Evolutionary conservation across 371 early-diverging fungal species (phyloP), one percentile per base, ranked within the genome.

Genomic region (Funneliformis caledonium): DNA sequence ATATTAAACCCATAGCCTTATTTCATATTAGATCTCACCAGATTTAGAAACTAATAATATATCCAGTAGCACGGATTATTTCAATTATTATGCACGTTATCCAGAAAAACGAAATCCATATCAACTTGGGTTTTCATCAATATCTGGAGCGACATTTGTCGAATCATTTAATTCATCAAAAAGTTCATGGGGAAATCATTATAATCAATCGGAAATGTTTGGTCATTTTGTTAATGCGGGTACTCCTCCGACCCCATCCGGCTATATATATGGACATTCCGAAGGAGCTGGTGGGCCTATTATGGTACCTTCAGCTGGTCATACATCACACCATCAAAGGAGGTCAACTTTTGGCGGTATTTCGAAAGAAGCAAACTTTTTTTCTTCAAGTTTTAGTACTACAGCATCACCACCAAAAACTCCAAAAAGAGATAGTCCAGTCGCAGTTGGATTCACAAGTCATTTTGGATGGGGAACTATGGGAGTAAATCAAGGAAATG

Each of bases 271-370:
- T 52, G 72, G 72, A 50, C 47, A 72, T 26, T 48, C 72, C 6
- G 72, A 72, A 48, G 72, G 50, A 0, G 1, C 52, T 2, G 50
- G 72, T 47, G 56, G 26, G 6, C 43, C 48, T 26, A 75, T 61
- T 60, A 75, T 43, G 26, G 42, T 75, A 11, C 76, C 62, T 14
- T 37, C 37, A 14, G 11, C 76, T 50, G 76, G 72, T 48, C 85
- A 83, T 59, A 37, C 76, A 3, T 80, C 70, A 78, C 64, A 80
- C 7, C 80, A 77, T 68, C 83, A 83, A 37, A 43, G 85, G 50
- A 87, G 87, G 47, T 80, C 83, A 26, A 87, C 87, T 1, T 86
- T 86, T 72, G 87, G 88, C 10, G 72, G 79, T 2, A 80, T 83
- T 37, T 60, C 82, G 7, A 81, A 80, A 37, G 84, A 79, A 31